Evolutionary conservation across 2,329 filamentous ascomycete species (phyloP).

Genomic region (Curvularia verruculosa): DNA sequence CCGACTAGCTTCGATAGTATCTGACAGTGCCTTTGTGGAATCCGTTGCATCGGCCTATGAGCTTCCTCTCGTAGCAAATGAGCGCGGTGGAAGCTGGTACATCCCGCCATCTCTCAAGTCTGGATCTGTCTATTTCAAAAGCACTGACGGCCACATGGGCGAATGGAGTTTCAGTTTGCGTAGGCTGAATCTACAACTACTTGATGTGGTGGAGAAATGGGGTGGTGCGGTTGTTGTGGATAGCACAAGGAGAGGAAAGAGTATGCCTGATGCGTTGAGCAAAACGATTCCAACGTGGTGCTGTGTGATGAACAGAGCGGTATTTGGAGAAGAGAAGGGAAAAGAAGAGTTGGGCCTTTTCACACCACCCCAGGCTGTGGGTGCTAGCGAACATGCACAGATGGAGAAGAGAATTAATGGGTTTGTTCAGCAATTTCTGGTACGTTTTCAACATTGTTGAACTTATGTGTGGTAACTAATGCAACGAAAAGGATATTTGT

Average conservation of each 20-base stretch:
- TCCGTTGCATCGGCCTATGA: conserved; percentile 61
- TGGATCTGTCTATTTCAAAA: conserved; percentile 93
- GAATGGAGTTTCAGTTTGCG: conserved; percentile 90
- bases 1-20: conserved; percentile 77
- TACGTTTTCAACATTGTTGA: conserved; percentile 25
- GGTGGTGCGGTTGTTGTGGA: conserved; percentile 89
- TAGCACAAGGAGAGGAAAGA: conserved; percentile 88
- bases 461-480: conserved; percentile 1
- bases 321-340: conserved; percentile 69
- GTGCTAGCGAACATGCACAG: conserved; percentile 77
- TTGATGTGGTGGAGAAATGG: conserved; percentile 68
- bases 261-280: conserved; percentile 93
- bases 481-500: conserved; percentile 56
- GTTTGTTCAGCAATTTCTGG: conserved; percentile 60
- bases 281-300: conserved; percentile 97
- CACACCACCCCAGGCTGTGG: conserved; percentile 74
- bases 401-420: conserved; percentile 68
- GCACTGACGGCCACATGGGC: conserved; percentile 89
- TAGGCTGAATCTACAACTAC: conserved; percentile 81
- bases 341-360: conserved; percentile 56
- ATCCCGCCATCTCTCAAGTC: conserved; percentile 68
- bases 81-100: conserved; percentile 97
- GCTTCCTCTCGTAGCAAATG: conserved; percentile 85
- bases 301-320: conserved; percentile 76
- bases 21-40: conserved; percentile 77